phyloP scores from a whole-genome alignment of 164 flowering plant species.

The Houttuynia cordata region DNA sequence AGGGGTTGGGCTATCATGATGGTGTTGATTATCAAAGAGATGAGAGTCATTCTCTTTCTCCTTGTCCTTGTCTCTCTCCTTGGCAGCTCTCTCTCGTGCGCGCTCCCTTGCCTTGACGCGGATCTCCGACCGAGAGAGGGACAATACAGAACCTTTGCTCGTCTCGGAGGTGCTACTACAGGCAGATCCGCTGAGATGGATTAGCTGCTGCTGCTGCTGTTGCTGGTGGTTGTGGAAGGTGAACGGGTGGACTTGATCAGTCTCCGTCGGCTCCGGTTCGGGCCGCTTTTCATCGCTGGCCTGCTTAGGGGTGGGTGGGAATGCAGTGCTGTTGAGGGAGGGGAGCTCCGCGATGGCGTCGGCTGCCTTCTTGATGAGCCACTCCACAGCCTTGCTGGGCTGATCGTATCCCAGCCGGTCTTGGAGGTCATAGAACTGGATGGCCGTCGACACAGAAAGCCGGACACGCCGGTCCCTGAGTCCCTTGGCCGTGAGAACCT shows the following conservation, averaged over 20 bases:
- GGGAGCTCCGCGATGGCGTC: slow-evolving; percentile 89
- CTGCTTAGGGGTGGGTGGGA: slow-evolving; percentile 44
- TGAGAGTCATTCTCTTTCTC: slow-evolving; percentile 10
- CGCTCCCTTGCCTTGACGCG: slow-evolving; percentile 66
- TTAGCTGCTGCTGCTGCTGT: slow-evolving; percentile 14
- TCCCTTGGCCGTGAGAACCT: slow-evolving; percentile 68
- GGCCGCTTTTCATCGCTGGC: slow-evolving; percentile 39
- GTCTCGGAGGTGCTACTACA: slow-evolving; percentile 85
- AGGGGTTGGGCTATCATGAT: too few species aligned
- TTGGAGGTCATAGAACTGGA: slow-evolving; percentile 79
- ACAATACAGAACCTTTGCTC: slow-evolving; percentile 69
- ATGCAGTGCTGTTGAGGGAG: slow-evolving; percentile 32
- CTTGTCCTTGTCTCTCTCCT: slow-evolving; percentile 47
- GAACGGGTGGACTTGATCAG: slow-evolving; percentile 8
- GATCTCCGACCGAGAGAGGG: slow-evolving; percentile 52
- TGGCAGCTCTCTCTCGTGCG: slow-evolving; percentile 67
- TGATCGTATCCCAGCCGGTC: slow-evolving; percentile 80
- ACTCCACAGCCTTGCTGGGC: slow-evolving; percentile 97
- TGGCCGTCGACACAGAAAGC: slow-evolving; percentile 64
- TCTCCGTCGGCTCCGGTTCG: slow-evolving; percentile 23
- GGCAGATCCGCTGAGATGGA: slow-evolving; percentile 45
- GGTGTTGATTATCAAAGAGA: slow-evolving; percentile 17
- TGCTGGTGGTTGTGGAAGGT: slow-evolving; percentile 27
- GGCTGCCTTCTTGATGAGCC: slow-evolving; percentile 78
- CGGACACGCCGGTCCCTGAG: slow-evolving; percentile 63